Base-by-base conservation (phyloP, 371 early-diverging fungal species). In the Mucor mucedo region DNA sequence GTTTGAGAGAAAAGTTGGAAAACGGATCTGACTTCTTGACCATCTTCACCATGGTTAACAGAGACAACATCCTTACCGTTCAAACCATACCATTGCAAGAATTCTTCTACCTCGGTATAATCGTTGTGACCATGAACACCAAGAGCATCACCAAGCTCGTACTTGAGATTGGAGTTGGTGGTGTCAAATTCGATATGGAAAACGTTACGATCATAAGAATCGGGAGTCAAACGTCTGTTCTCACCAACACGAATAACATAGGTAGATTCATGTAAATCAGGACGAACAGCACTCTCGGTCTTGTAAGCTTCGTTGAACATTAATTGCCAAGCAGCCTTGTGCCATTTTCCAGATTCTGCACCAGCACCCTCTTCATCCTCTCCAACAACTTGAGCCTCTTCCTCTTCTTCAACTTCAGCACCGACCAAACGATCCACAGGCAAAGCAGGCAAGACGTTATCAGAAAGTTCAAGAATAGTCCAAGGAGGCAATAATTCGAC, bases 171-270 rank as follows among this genome's bases (percentile, higher is more conserved):
- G 8, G 92, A 87, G 50, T 81, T 81, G 42, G 83, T 80, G 33
- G 90, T 93, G 65, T 95, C 97, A 63, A 97, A 91, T 77, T 97
- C 97, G 50, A 97, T 83, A 77, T 97, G 97, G 90, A 97, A 94
- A 11, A 96, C 92, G 70, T 95, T 93, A 66, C 97, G 93, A 66
- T 95, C 95, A 76, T 96, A 96, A 29, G 79, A 68, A 4, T 75
- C 72, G 3, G 97, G 95, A 2, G 97, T 96, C 69, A 96, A 78
- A 27, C 95, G 90, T 48, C 84, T 78, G 81, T 91, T 89, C 61
- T 91, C 90, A 14, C 88, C 79, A 27, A 94, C 86, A 68, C 75
- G 84, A 61, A 95, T 86, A 11, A 83, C 65, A 70, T 82, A 91
- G 4, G 87, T 85, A 38, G 80, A 72, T 39, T 84, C 89, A 38